phyloP scores from a whole-genome alignment of 1,284 basidiomycete genomes.

The Austroboletus niveus region DNA sequence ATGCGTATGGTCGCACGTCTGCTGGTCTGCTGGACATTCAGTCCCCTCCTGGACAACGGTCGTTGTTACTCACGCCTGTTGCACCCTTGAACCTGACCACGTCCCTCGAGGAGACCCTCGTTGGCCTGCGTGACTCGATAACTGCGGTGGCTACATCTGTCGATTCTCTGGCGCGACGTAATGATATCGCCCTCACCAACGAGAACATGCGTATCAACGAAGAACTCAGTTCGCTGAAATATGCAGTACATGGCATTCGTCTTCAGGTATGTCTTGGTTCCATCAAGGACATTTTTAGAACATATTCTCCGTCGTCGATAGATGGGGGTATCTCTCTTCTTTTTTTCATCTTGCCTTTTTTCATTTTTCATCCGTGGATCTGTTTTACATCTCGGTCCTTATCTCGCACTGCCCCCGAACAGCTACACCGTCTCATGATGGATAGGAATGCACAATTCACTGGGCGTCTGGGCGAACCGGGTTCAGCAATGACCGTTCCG shows the following conservation, averaged over 20 bases:
- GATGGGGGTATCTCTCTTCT: background rate
- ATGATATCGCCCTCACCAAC: slow-evolving; percentile 65
- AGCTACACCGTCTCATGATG: slow-evolving; percentile 67
- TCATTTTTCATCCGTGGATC: slow-evolving; percentile 9
- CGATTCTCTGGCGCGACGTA: slow-evolving; percentile 61
- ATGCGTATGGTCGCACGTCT: slow-evolving; percentile 18
- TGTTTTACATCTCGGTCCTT: slow-evolving; percentile 16
- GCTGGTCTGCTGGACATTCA: slow-evolving; percentile 21
- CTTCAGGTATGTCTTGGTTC: slow-evolving; percentile 60
- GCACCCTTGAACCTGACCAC: slow-evolving; percentile 59
- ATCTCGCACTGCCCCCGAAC: slow-evolving; percentile 11
- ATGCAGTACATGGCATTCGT: slow-evolving; percentile 72
- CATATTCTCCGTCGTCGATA: background rate
- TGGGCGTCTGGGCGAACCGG: slow-evolving; percentile 34
- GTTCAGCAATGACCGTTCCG: slow-evolving; percentile 10
- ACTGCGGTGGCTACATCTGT: slow-evolving; percentile 56
- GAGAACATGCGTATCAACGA: slow-evolving; percentile 73
- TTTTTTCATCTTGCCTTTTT: slow-evolving; percentile 2
- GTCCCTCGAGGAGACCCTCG: slow-evolving; percentile 60
- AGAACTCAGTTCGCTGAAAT: slow-evolving; percentile 72
- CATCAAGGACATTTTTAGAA: slow-evolving; percentile 2
- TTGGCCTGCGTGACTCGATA: slow-evolving; percentile 58
- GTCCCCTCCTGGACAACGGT: slow-evolving; percentile 22
- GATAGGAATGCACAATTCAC: slow-evolving; percentile 58
- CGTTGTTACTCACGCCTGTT: slow-evolving; percentile 37